Evolutionary conservation across 2,329 filamentous ascomycete genomes (phyloP).

Genomic region (Scytalidium sp.): DNA sequence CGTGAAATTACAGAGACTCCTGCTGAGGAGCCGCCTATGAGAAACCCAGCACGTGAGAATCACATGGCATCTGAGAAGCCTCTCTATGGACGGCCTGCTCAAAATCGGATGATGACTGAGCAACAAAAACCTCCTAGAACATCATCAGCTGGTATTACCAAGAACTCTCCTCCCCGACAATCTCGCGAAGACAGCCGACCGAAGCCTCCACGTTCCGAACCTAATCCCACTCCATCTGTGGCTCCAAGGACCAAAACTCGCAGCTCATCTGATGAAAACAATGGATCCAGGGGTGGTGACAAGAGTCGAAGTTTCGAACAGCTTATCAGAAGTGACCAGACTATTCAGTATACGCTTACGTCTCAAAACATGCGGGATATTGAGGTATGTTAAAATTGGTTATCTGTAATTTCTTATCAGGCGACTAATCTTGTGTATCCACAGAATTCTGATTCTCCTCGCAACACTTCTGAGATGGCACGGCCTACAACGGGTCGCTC

Average conservation of each 20-base stretch:
- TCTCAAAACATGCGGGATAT: slow-evolving; percentile 76
- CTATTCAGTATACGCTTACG: slow-evolving; percentile 78
- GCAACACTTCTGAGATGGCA: neutral
- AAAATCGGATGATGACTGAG: slow-evolving; percentile 9
- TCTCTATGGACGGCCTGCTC: slow-evolving; percentile 10
- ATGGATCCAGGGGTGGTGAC: slow-evolving; percentile 47
- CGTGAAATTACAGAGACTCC: slow-evolving; percentile 29
- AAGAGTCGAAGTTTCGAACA: slow-evolving; percentile 72
- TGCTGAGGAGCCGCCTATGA: slow-evolving; percentile 23
- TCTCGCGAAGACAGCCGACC: slow-evolving; percentile 9
- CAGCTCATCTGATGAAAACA: slow-evolving; percentile 57
- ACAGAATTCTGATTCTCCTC: slow-evolving; percentile 13
- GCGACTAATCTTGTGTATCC: slow-evolving; percentile 13
- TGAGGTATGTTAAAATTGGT: slow-evolving; percentile 52
- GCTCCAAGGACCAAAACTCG: slow-evolving; percentile 46
- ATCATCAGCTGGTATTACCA: slow-evolving; percentile 6
- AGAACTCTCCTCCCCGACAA: slow-evolving; percentile 9
- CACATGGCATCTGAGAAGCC: slow-evolving; percentile 11
- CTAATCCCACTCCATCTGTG: slow-evolving; percentile 44
- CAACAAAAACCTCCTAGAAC: slow-evolving; percentile 12
- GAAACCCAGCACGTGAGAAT: slow-evolving; percentile 16
- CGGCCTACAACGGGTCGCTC: neutral
- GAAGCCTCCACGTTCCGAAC: slow-evolving; percentile 43
- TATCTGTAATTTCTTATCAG: neutral
- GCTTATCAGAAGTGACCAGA: slow-evolving; percentile 77